Base-by-base conservation (phyloP, 2,329 filamentous ascomycete species). In the Fusarium napiforme region DNA sequence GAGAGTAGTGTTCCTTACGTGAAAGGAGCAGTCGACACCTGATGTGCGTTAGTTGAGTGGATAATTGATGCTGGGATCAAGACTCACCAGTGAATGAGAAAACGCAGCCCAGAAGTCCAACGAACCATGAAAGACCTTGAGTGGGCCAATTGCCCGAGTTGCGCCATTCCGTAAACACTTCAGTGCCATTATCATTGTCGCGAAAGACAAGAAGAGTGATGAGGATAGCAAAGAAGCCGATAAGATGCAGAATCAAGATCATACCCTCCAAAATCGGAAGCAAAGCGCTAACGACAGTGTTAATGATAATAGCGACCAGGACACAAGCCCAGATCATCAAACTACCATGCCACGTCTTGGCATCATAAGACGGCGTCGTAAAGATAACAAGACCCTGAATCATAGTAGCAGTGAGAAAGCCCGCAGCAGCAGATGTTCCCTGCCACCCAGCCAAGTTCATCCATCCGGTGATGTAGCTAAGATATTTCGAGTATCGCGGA, bases 201-300 rank as follows among this genome's bases (percentile, higher is more conserved):
- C 81, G 79, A 9, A 77, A 76, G 62, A 75, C 79, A 5, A 85
- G 73, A 4, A 71, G 66, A 2, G 82, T 80, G 1, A 82, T 78
- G 15, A 84, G 69, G 11, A 85, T 79, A 18, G 80, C 82, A 58
- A 87, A 84, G 74, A 88, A 86, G 2, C 85, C 84, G 4, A 85
- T 75, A n/a, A 85, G 78, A 59, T 85, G 83, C 28, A 84, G 60
- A 21, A 85, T 76, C n/a, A 85, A 74, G 32, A 83, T 82, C 60
- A 81, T 77, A 15, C 83, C 82, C 65, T 85, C 83, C 14, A 85
- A 77, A n/a, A 80, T 81, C 1, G 37, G 83, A 73, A 68, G 84
- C 74, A 72, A 52, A 1, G 77, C 69, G 47, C 71, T 78, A 7
- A 71, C 67, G 1, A 79, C 61, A 6, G 82, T 83, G 36, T 84